Evolutionary conservation across 2,329 filamentous ascomycete genomes (phyloP), one percentile per base, ranked within the genome.

Genomic region (Apiospora rasikravindrae): DNA sequence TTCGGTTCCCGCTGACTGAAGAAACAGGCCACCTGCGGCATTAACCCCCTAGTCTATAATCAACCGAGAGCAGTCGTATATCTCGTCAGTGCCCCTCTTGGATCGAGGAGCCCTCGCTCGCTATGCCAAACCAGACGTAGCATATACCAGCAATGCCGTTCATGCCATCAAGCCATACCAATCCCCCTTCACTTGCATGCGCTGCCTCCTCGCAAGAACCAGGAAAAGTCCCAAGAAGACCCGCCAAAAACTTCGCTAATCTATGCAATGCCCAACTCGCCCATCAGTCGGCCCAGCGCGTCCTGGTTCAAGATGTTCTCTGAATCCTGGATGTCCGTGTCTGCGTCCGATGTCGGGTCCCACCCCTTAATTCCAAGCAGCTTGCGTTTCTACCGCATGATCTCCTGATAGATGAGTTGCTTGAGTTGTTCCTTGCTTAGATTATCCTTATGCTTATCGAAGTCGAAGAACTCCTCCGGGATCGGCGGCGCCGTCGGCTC

Each of bases 361-460:
- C 37, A 44, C 5, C 40, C 47, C 47, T 71, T 71, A 45, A 42
- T 57, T 64, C 49, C 66, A 33, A 44, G 33, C 49, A 47, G 33
- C 57, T 67, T 53, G 51, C 64, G 61, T 42, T 71, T 66, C 77
- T 82, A 90, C 82, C 88, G 87, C 88, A 90, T 98, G 80, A 98
- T 98, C 86, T 99, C 96, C 83, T 98, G 92, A 85, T 96, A 99
- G 84, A 99, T 99, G 82, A 99, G 88, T 80, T 96, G 89, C 88
- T 98, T 98, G 83, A 99, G 85, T 85, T 99, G 95, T 86, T 99
- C 96, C 86, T 99, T 99, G 87, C 93, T 98, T 80, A 99, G 86
- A 79, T 93, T 96, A 83, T 99, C 96, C 91, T 99, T 99, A 88
- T 98, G 97, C 89, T 98, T 98, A 85, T 99, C 96, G 83, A 99